Conservation (phyloP, 225 moss, liverwort and hornwort genomes). For the Pleurozium schreberi region DNA sequence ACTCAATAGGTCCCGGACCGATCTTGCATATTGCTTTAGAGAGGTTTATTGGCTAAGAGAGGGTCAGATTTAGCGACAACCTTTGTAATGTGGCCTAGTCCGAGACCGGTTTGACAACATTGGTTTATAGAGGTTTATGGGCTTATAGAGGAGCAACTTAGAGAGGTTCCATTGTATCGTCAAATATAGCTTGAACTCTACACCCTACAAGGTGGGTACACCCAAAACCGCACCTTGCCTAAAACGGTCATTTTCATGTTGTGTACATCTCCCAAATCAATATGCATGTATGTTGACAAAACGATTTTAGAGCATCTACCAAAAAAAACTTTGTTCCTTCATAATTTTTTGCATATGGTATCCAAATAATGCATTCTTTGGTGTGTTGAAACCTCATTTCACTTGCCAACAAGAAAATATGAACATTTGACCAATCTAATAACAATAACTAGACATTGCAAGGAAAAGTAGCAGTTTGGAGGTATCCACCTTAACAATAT, state of each 20-base stretch:
- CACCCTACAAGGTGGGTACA: not conserved
- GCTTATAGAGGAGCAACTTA: no score
- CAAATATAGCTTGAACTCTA: not conserved
- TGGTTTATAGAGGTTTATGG: no score
- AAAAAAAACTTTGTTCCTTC: not conserved
- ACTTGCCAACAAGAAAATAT: not conserved
- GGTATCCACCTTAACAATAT: not conserved
- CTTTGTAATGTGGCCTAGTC: no score
- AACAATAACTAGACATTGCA: no score
- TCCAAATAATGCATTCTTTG: not conserved
- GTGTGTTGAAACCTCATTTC: not conserved
- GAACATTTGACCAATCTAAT: not conserved
- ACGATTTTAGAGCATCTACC: not conserved
- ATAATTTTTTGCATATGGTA: not conserved
- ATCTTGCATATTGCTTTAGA: no score
- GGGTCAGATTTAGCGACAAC: no score
- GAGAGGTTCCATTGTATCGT: no score
- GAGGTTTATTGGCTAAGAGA: no score
- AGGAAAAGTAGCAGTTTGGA: no score
- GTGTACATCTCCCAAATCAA: not conserved
- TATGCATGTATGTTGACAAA: not conserved
- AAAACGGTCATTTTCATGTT: not conserved
- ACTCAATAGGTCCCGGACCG: no score
- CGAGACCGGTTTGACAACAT: no score
- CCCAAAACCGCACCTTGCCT: not conserved